phyloP scores from a whole-genome alignment of 148 eudicot genomes.

The Rhododendron ovatum region DNA sequence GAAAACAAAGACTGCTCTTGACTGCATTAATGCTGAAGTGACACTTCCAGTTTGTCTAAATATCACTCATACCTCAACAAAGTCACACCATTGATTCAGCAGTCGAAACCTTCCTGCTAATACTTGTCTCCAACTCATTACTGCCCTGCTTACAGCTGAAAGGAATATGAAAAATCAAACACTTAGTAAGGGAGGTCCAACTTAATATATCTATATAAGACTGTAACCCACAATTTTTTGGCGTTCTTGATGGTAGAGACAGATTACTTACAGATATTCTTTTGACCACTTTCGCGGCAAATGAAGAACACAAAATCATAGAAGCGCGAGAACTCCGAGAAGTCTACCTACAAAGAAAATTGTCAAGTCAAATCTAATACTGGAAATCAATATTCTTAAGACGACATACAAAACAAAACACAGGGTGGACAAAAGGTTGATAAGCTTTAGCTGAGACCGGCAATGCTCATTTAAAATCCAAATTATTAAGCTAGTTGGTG shows the following conservation, averaged over 20 bases:
- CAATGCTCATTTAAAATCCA: neutral
- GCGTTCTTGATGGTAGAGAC: neutral
- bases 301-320: constrained; percentile 85
- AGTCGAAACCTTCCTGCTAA: constrained; percentile 88
- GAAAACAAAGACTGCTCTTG: neutral
- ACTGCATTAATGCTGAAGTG: neutral
- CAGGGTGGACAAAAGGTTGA: neutral
- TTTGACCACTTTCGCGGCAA: constrained; percentile 86
- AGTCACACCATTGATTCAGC: constrained; percentile 83
- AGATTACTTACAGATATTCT: constrained; percentile 64
- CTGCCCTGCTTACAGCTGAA: constrained; percentile 79
- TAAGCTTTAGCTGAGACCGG: neutral
- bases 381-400: neutral
- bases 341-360: constrained; percentile 48
- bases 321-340: constrained; percentile 66
- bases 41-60: neutral
- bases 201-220: neutral
- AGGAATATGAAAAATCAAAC: neutral
- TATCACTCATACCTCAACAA: constrained; percentile 57
- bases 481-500: neutral
- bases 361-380: neutral
- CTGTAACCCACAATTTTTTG: neutral
- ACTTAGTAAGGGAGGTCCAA: neutral
- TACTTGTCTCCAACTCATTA: constrained; percentile 71
- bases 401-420: neutral